A percentile compares a stretch with the other conserved stretches of the same genome.
phyloP scores from a whole-genome alignment of 257 asterid genomes.

The Apocynum venetum region DNA sequence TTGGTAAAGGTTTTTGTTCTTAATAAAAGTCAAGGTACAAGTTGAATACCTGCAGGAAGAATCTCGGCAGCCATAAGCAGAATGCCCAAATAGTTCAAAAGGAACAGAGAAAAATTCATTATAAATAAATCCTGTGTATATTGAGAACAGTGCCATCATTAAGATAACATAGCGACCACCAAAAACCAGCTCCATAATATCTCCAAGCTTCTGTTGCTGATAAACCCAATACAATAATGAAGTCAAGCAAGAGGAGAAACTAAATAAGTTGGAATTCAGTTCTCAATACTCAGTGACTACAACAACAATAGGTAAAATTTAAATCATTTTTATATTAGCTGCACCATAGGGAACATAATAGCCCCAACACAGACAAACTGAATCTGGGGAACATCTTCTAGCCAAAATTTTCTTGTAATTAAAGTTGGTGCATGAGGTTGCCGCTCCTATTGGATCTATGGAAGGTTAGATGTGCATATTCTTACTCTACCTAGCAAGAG shows the following conservation, averaged over 20 bases:
- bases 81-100: conserved; percentile 50
- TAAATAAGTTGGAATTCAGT: background rate
- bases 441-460: too few species aligned
- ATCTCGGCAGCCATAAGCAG: conserved; percentile 57
- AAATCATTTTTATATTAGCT: background rate
- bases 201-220: conserved; percentile 57
- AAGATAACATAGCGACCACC: conserved; percentile 65
- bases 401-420: background rate
- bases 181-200: conserved; percentile 67
- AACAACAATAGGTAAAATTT: background rate
- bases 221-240: conserved; percentile 9
- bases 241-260: background rate
- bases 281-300: background rate
- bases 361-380: background rate
- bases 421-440: background rate
- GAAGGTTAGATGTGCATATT: background rate
- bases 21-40: background rate
- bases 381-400: background rate
- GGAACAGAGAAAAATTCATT: conserved; percentile 68
- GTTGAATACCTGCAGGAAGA: conserved; percentile 48
- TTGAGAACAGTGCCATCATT: conserved; percentile 68
- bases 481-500: background rate
- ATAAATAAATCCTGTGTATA: conserved; percentile 59
- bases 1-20: background rate
- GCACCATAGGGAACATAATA: background rate